Conservation (phyloP, 2,329 filamentous ascomycete species). For the Monosporascus cannonballus region DNA sequence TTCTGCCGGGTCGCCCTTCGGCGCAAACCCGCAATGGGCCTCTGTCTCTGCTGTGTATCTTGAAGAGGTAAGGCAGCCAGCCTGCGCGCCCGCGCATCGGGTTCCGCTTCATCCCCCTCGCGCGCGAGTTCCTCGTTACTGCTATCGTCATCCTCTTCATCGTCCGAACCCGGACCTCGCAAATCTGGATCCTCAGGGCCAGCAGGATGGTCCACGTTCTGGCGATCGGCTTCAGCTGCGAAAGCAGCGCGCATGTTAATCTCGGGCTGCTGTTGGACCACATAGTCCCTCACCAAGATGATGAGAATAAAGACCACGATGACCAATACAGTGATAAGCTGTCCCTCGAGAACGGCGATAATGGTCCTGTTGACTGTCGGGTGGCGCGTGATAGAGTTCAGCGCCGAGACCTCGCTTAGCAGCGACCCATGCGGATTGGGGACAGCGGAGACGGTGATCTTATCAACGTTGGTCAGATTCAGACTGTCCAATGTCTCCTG, state of each 20-base stretch:
- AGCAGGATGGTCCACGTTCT: constrained; percentile 13
- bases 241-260: constrained; percentile 73
- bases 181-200: constrained; percentile 8
- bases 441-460: constrained; percentile 10
- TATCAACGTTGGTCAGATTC: constrained; percentile 17
- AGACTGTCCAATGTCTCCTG: constrained; percentile 12
- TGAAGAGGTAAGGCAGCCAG: constrained; percentile 10
- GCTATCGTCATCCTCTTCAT: constrained; percentile 12
- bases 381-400: constrained; percentile 61
- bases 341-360: constrained; percentile 82
- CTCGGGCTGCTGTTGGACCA: constrained; percentile 93
- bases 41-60: constrained; percentile 13
- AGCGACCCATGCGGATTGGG: constrained; percentile 34
- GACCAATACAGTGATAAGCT: constrained; percentile 86
- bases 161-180: constrained; percentile 4
- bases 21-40: constrained; percentile 21
- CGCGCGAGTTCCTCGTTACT: constrained; percentile 8
- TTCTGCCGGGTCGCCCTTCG: constrained; percentile 18
- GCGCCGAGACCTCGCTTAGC: constrained; percentile 50
- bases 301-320: constrained; percentile 95
- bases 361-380: constrained; percentile 70
- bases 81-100: constrained; percentile 4
- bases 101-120: constrained; percentile 9
- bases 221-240: constrained; percentile 38
- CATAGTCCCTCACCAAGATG: constrained; percentile 94